Evolutionary conservation across 2,329 filamentous ascomycete species (phyloP), one percentile per base, ranked within the genome.

Genomic region (Aureobasidium leucospermi): DNA sequence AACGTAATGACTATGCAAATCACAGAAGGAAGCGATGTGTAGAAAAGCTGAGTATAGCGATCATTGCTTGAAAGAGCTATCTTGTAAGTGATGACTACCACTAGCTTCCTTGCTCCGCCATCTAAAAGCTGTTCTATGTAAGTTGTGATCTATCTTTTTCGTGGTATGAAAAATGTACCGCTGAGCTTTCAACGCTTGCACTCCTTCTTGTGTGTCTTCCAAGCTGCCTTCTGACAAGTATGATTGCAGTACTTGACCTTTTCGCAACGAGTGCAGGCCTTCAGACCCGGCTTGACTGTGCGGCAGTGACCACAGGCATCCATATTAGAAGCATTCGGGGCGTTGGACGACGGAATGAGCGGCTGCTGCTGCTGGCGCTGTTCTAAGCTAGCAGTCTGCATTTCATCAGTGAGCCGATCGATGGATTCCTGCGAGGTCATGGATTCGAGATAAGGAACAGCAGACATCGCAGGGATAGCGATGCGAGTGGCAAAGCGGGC

Each of bases 201-300:
- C 6, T 32, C 41, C 58, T 60, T 70, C 63, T 74, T 72, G 67
- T 74, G 70, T 1, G 23, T 48, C 52, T 70, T 70, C 67, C 67
- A 71, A 56, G 71, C 63, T 23, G 65, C 63, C 31, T 67, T 70
- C 56, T 74, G 70, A 59, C 70, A 74, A 15, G 68, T 67, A 48
- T 64, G 66, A 42, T 62, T 61, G 56, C 72, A 74, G 65, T 73
- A 74, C n/a, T 28, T 47, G 29, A 63, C 63, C 1, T 62, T 61
- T 19, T 66, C 65, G 66, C 71, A 74, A 58, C 65, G 63, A 5
- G 64, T 62, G 59, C 72, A 73, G 13, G 42, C 19, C 36, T 59
- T 61, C 23, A 61, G 28, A 31, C 56, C 48, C 7, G 34, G 15
- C 42, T 49, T 38, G 6, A 11, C 4, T 29, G 16, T 31, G 15